Evolutionary conservation across 108 stramenopile genomes (phyloP), one percentile per base, ranked within the genome.

Genomic region (Fragilariopsis cylindrus): DNA sequence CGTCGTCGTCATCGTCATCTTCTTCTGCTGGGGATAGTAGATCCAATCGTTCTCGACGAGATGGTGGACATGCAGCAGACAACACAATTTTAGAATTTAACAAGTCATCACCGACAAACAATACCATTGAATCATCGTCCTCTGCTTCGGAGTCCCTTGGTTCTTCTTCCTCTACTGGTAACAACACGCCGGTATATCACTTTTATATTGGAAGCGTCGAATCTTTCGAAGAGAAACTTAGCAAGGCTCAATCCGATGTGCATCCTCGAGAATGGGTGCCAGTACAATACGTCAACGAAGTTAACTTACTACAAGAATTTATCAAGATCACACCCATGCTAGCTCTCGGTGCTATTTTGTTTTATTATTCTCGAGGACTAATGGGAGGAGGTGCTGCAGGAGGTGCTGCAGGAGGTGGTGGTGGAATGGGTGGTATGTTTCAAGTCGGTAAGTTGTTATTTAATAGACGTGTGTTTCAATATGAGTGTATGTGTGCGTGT

Each of bases 141-240:
- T 66, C 62, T 7, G 5, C 44, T 57, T 58, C 66, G 55, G 70
- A 77, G 7, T 47, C n/a, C 3, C 16, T 44, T 47, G 62, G 69
- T 47, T 65, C 77, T 49, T 4, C 70, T 15, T 16, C 72, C 46
- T 30, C 30, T 30, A 30, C 30, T 30, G 30, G 30, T 30, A 39
- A 72, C 3, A 58, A 69, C 12, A 74, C 78, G 53, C 78, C 87
- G 7, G 79, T 81, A 2, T 95, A 95, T 76, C 90, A 94, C 78
- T 99, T 99, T 85, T 90, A 90, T 72, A 99, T 99, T 79, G 98
- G 99, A 4, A 89, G 89, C 72, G 97, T 98, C 16, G 98, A 99
- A 73, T 87, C 87, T 3, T 98, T 99, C 69, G 99, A 99, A 88
- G 88, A 97, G 43, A 98, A 98, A 78, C 82, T 99, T 41, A 86